Base-by-base conservation (phyloP, 1,284 basidiomycete species). In the Apiotrichum sp. region DNA sequence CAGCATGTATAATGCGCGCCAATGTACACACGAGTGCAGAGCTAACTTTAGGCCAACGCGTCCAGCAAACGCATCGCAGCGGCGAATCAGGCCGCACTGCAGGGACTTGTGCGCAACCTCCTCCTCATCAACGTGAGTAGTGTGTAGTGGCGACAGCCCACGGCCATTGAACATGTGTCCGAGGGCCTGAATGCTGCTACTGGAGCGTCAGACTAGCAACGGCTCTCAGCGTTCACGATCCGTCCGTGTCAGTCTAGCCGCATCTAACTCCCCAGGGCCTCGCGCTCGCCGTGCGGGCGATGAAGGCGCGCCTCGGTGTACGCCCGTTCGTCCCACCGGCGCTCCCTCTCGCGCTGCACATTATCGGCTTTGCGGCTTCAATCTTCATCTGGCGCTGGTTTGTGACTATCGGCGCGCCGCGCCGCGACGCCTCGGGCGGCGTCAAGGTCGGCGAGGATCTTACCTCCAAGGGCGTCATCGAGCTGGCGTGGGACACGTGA, bases 361-460 rank as follows among this genome's bases (percentile, higher is more conserved):
- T 83, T 54, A 65, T 83, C 54, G 84, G 86, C 1, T 82, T 84
- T 68, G 76, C 83, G 9, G 85, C 85, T 47, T 83, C 85, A 1
- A 78, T 88, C 60, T 84, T 87, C 66, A 77, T 92, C 39, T 87
- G 86, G 63, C 83, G 84, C 65, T 89, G 90, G 74, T 80, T 93
- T 63, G 82, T 84, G 67, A 82, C 83, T 61, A 86, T 87, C 67
- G 89, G 90, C 46, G 85, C 86, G 14, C 83, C 86, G 13, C 80
- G 81, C 67, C 83, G 86, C 57, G 87, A 89, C 73, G 82, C 82
- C 1, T 85, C 84, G 36, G 87, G 87, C 52, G 81, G 83, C 34
- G 75, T 93, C 35, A 83, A 87, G 62, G 87, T 85, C 52, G 90
- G 89, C 38, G 85, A 90, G 71, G 90, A 93, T 75, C 79, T 93